phyloP scores from a whole-genome alignment of 208 protist species.

The Trypanosoma platydactyli region DNA sequence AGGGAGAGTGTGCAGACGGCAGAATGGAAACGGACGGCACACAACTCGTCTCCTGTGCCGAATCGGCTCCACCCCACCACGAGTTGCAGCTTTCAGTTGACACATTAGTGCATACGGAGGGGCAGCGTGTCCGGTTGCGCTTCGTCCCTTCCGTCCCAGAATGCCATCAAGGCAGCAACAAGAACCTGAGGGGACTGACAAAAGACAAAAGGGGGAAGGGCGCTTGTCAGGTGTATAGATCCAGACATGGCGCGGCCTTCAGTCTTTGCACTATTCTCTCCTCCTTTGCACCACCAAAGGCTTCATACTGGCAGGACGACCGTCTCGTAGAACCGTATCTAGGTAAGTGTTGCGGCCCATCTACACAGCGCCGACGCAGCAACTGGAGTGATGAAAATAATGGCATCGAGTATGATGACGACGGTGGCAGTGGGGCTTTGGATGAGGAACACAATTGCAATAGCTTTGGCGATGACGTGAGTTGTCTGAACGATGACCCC shows the following conservation, averaged over 20 bases:
- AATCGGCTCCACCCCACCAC: background rate
- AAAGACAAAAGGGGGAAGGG: background rate
- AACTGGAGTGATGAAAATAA: constrained; percentile 28
- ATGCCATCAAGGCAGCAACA: background rate
- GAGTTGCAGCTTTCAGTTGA: constrained; percentile 23
- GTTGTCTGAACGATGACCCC: background rate
- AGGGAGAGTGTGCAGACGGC: background rate
- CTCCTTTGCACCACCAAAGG: constrained; percentile 47
- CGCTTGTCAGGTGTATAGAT: too few species aligned
- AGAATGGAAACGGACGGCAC: background rate
- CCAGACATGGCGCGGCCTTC: constrained; percentile 19
- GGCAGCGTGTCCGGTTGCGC: constrained; percentile 37
- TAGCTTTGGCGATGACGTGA: constrained; percentile 19
- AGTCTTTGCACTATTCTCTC: constrained; percentile 71
- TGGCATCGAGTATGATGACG: constrained; percentile 23
- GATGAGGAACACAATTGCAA: constrained; percentile 6
- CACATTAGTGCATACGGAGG: constrained; percentile 28
- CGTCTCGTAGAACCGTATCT: constrained; percentile 74
- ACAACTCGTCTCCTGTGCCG: background rate
- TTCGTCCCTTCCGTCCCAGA: constrained; percentile 13
- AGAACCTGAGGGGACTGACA: background rate
- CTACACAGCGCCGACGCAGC: constrained; percentile 15
- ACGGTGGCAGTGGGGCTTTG: constrained; percentile 1
- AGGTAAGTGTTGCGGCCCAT: constrained; percentile 33
- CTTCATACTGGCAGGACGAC: constrained; percentile 58